Conservation (phyloP, 1,284 basidiomycete genomes). For the Singerocomus rubriflavus region DNA sequence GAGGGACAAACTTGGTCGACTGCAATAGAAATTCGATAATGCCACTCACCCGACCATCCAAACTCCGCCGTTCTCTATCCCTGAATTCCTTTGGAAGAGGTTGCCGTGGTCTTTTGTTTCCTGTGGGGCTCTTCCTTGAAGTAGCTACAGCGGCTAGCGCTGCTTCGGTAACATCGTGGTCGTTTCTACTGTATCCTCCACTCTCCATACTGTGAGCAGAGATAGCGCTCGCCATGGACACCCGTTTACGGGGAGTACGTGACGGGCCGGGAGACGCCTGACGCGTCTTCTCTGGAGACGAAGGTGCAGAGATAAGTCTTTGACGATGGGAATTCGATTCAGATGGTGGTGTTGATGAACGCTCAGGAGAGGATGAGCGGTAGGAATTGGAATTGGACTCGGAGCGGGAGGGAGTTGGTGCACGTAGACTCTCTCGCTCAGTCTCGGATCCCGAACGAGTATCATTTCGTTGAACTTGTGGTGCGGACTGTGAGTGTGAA, state of each 20-base stretch:
- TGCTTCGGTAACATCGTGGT: constrained; percentile 46
- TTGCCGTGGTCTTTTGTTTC: constrained; percentile 46
- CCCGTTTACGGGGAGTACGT: constrained; percentile 43
- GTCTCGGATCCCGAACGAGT: constrained; percentile 73
- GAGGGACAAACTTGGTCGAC: constrained; percentile 6
- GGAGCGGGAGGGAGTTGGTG: constrained; percentile 31
- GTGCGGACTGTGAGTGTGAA: constrained; percentile 24
- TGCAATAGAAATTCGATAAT: not conserved
- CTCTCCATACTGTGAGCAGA: constrained; percentile 27
- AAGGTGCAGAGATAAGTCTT: constrained; percentile 52
- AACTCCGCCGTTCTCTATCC: constrained; percentile 35
- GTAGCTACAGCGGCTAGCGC: constrained; percentile 62
- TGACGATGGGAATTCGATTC: constrained; percentile 19
- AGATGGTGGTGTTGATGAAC: constrained; percentile 39
- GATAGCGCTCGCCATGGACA: constrained; percentile 34
- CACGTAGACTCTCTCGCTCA: constrained; percentile 57
- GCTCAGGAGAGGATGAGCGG: constrained; percentile 41
- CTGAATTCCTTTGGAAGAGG: constrained; percentile 63
- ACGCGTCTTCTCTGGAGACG: constrained; percentile 48
- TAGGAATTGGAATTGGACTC: constrained; percentile 34
- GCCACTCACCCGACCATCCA: constrained; percentile 45
- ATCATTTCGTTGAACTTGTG: constrained; percentile 27
- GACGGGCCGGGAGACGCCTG: constrained; percentile 40
- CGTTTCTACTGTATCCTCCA: constrained; percentile 25
- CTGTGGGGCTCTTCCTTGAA: constrained; percentile 44